Evolutionary conservation across 441 rosid species (phyloP), one percentile per base, ranked within the genome.

Genomic region (Raphanus hybrid): DNA sequence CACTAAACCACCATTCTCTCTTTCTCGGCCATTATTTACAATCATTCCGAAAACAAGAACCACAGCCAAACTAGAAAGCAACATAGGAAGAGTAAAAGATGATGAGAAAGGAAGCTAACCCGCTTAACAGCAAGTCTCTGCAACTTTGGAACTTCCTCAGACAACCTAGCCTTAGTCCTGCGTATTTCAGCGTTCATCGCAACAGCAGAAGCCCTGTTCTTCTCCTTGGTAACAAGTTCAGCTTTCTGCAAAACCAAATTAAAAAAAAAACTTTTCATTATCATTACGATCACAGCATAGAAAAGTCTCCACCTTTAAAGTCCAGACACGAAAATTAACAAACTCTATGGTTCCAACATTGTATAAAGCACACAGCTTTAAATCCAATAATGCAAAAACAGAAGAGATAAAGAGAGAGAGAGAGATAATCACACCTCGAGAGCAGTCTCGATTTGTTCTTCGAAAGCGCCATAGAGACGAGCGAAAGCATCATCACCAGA

Each of bases 401-500:
- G 62, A 71, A 71, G 74, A 58, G 71, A 34, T 4, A 29, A 66
- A 4, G 3, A n/a, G n/a, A n/a, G n/a, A 3, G 16, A 55, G 43
- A 64, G 18, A 45, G 74, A 58, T 32, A 64, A 73, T 14, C 20
- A 45, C 37, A 96, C 97, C 97, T 91, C 89, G 74, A 92, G 89
- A 74, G 91, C 89, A 2, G 94, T 82, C 69, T 88, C 96, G 74
- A 93, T 88, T 74, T 90, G 98, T 35, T 87, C 80, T 14, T 87
- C 96, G 12, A 93, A 85, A 76, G 69, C 79, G n/a, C 90, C 87
- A 81, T 92, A 96, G 54, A 86, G 86, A 68, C 94, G 91, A 80
- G 97, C 97, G 29, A 93, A 96, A 39, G 97, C 94, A 79, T 96
- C 98, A 71, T 90, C 98, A 10, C 98, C 97, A 81, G 93, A 77